Evolutionary conservation across 768 basidiomycete species (phyloP).

Genomic region (Leccinum variicolor): DNA sequence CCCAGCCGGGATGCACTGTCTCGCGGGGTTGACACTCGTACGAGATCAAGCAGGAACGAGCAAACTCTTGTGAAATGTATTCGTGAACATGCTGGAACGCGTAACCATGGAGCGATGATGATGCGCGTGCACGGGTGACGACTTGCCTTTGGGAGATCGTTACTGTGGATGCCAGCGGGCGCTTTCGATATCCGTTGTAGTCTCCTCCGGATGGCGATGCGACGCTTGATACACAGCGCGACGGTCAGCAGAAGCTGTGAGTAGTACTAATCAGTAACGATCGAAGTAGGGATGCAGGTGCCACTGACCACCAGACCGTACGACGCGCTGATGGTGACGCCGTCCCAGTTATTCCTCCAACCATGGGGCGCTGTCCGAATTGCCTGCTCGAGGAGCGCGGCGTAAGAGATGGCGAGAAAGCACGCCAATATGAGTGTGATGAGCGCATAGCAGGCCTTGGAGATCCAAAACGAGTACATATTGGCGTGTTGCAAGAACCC

Average conservation of each 20-base stretch:
- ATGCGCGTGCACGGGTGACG: background rate
- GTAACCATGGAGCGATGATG: background rate
- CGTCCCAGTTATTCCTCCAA: constrained; percentile 65
- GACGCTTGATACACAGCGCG: constrained; percentile 62
- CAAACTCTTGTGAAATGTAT: constrained; percentile 71
- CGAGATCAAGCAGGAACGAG: constrained; percentile 68
- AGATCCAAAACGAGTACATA: constrained; percentile 42
- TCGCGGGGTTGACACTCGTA: constrained; percentile 70
- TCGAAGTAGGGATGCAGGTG: background rate
- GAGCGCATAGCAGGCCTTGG: constrained; percentile 50
- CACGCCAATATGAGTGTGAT: constrained; percentile 49
- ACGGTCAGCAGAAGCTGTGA: constrained; percentile 54
- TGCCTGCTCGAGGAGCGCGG: constrained; percentile 67
- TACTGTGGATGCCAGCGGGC: constrained; percentile 46
- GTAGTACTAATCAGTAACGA: background rate
- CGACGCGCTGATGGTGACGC: constrained; percentile 63
- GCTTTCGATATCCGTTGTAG: constrained; percentile 67
- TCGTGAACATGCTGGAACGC: constrained; percentile 53
- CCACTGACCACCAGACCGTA: constrained; percentile 66
- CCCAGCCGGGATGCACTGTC: constrained; percentile 71
- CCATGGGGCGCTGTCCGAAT: constrained; percentile 59
- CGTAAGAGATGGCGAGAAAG: constrained; percentile 59
- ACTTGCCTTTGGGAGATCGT: constrained; percentile 59
- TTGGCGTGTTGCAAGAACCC: background rate
- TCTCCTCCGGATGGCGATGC: constrained; percentile 60